A percentile compares a stretch with the other conserved stretches of the same genome.
Evolutionary conservation across 306 rosid genomes (phyloP).

Genomic region (Quercus suber): DNA sequence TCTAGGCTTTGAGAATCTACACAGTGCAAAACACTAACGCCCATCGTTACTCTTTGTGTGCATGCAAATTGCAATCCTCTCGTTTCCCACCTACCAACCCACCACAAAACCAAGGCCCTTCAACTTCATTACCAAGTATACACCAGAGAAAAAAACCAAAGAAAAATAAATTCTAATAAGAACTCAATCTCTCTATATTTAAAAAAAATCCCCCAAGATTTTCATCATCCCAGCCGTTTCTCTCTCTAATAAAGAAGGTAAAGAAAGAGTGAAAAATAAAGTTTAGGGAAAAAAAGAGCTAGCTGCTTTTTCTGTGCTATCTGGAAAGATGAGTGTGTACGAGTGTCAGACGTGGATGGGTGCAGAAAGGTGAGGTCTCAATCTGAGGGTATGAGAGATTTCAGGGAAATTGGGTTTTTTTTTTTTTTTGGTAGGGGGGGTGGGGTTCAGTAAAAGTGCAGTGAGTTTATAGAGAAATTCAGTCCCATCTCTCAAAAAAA

Average conservation of each 20-base stretch:
- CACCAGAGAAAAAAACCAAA: not conserved
- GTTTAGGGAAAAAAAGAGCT: too few relatives aligned
- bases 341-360: conserved; percentile 17
- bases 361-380: conserved; percentile 11
- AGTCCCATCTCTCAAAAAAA: conserved; percentile 9
- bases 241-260: not conserved
- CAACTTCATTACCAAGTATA: not conserved
- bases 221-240: not conserved
- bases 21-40: conserved; percentile 38
- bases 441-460: not conserved
- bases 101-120: not conserved
- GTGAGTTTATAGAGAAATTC: not conserved
- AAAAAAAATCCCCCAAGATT: conserved; percentile 20
- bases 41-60: conserved; percentile 20
- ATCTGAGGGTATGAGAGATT: conserved; percentile 10
- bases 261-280: not conserved
- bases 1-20: conserved; percentile 28
- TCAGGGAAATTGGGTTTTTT: not conserved
- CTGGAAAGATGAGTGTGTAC: not conserved
- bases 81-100: conserved; percentile 29
- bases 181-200: not conserved
- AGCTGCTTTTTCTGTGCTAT: conserved; percentile 2
- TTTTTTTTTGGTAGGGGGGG: not conserved
- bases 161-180: not conserved
- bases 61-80: conserved; percentile 22